phyloP scores from a whole-genome alignment of 805 yeast species.

The Starmera caribaea region DNA sequence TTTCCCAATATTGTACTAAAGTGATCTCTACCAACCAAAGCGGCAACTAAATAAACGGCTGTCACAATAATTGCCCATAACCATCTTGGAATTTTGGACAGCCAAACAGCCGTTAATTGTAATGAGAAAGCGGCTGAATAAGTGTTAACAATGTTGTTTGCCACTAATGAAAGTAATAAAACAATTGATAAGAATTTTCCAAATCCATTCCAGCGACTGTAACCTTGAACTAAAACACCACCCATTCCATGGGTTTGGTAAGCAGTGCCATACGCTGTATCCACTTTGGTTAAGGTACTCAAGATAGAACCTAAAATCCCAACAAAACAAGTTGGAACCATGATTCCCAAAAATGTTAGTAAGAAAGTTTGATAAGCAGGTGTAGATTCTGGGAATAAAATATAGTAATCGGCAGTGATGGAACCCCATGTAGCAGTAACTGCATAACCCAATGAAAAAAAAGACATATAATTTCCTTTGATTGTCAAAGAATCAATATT shows the following conservation, averaged over 20 bases:
- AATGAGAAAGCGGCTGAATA: slow-evolving; percentile 77
- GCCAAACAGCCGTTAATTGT: slow-evolving; percentile 47
- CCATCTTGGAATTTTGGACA: slow-evolving; percentile 70
- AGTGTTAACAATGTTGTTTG: slow-evolving; percentile 74
- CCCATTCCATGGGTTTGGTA: slow-evolving; percentile 62
- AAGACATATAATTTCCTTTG: slow-evolving; percentile 62
- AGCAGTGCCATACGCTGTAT: slow-evolving; percentile 45
- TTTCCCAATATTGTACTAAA: slow-evolving; percentile 68
- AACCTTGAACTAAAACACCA: slow-evolving; percentile 58
- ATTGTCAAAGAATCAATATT: slow-evolving; percentile 28
- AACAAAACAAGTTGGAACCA: slow-evolving; percentile 66
- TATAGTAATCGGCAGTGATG: slow-evolving; percentile 75
- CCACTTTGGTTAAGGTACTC: slow-evolving; percentile 53
- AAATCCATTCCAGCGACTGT: slow-evolving; percentile 60
- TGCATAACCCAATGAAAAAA: slow-evolving; percentile 65
- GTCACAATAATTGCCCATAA: slow-evolving; percentile 59
- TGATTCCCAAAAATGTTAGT: slow-evolving; percentile 57
- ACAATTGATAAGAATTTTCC: slow-evolving; percentile 70
- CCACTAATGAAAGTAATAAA: slow-evolving; percentile 63
- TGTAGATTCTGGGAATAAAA: slow-evolving; percentile 67
- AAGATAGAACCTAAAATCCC: slow-evolving; percentile 66
- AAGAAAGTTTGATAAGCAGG: slow-evolving; percentile 43
- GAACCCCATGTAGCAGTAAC: slow-evolving; percentile 88
- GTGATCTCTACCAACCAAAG: slow-evolving; percentile 66
- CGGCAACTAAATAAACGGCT: slow-evolving; percentile 53